Percentiles rank a stretch among this genome's conserved stretches.
Evolutionary conservation across 768 basidiomycete genomes (phyloP).

Genomic region (Strobilomyces echinocephalus): DNA sequence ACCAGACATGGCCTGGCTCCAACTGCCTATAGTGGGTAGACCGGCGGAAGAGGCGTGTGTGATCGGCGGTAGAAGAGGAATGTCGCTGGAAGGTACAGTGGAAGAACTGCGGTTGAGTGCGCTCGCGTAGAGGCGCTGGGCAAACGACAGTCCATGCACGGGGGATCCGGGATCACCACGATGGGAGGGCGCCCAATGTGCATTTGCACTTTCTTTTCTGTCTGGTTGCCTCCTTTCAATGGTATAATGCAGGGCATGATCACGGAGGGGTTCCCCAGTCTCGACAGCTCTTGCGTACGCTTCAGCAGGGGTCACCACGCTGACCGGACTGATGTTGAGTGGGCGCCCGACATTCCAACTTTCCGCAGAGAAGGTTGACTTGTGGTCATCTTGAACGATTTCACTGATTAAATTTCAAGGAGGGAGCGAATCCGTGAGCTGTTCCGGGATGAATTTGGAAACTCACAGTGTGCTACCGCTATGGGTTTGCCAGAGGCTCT

Average conservation of each 20-base stretch:
- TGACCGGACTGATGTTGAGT: neutral
- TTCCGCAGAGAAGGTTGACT: constrained; percentile 1
- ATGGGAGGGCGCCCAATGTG: neutral
- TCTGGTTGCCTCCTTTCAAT: constrained; percentile 17
- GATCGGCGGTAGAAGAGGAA: constrained; percentile 7
- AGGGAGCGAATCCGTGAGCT: neutral
- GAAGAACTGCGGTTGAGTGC: constrained; percentile 24
- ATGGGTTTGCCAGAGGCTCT: neutral
- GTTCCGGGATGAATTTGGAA: neutral
- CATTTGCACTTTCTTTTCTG: neutral
- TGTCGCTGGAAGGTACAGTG: neutral
- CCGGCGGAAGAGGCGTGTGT: neutral
- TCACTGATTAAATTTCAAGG: neutral
- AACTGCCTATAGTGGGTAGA: neutral
- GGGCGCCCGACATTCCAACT: neutral
- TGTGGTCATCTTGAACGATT: neutral
- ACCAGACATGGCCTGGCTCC: neutral
- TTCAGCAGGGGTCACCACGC: constrained; percentile 19
- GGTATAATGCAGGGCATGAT: constrained; percentile 12
- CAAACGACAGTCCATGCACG: constrained; percentile 27
- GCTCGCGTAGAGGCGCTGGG: constrained; percentile 44
- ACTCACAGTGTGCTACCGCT: neutral
- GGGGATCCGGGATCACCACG: constrained; percentile 2
- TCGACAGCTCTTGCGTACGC: constrained; percentile 15
- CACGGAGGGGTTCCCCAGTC: constrained; percentile 4